A percentile compares a stretch with the other conserved stretches of the same genome.
phyloP scores from a whole-genome alignment of 2,329 filamentous ascomycete genomes.

The Microdochium trichocladiopsis region DNA sequence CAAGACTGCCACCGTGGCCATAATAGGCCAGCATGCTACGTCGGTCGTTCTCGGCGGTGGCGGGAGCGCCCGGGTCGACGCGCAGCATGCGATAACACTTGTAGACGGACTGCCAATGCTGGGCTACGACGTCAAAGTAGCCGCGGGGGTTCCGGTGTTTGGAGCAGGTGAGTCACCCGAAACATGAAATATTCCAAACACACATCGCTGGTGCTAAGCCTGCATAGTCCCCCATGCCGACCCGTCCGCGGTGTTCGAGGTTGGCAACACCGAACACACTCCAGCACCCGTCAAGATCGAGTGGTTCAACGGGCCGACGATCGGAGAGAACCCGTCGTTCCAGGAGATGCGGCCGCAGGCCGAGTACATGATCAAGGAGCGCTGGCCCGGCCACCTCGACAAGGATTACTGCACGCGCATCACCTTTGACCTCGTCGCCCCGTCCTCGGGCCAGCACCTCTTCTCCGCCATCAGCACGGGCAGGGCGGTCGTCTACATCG shows the following conservation, averaged over 20 bases:
- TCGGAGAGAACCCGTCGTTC: background rate
- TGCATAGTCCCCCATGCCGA: background rate
- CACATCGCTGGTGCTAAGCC: background rate
- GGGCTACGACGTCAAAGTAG: slow-evolving; percentile 24
- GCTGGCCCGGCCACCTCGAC: slow-evolving; percentile 60
- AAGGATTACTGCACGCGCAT: slow-evolving; percentile 40
- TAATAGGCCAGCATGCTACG: slow-evolving; percentile 52
- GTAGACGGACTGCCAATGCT: slow-evolving; percentile 56
- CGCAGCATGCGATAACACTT: slow-evolving; percentile 65
- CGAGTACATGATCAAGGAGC: slow-evolving; percentile 58
- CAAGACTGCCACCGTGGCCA: slow-evolving; percentile 38
- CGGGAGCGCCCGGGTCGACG: slow-evolving; percentile 52
- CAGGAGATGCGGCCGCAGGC: slow-evolving; percentile 61
- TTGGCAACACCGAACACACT: slow-evolving; percentile 48
- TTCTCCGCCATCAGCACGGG: slow-evolving; percentile 62
- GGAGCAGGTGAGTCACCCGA: slow-evolving; percentile 43
- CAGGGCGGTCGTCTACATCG: slow-evolving; percentile 50
- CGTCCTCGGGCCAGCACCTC: slow-evolving; percentile 52
- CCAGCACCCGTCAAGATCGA: slow-evolving; percentile 56
- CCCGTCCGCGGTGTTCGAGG: slow-evolving; percentile 52
- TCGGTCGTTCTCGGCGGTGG: slow-evolving; percentile 53
- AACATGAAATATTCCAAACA: no score
- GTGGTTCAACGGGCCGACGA: slow-evolving; percentile 42
- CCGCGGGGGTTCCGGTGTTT: slow-evolving; percentile 56
- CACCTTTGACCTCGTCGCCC: slow-evolving; percentile 33